phyloP scores from a whole-genome alignment of 2,329 filamentous ascomycete species.

The Zalaria sp. region DNA sequence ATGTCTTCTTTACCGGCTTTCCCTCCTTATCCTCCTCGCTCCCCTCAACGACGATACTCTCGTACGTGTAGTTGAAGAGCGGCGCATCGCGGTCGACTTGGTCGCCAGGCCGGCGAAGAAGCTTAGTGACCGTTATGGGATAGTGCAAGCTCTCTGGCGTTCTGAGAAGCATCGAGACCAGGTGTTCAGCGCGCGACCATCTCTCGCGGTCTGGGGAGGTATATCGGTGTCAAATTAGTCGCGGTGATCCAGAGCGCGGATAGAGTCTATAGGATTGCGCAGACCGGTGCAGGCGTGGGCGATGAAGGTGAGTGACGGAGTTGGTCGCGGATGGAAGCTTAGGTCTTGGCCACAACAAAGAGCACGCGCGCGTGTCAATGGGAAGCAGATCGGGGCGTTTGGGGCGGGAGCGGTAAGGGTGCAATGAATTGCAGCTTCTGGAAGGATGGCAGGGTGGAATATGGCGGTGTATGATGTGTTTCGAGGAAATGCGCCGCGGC shows the following conservation, averaged over 20 bases:
- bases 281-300: neutral
- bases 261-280: no score
- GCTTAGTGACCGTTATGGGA: slow-evolving; percentile 79
- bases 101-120: slow-evolving; percentile 65
- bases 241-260: neutral
- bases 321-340: neutral
- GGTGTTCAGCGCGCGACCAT: neutral
- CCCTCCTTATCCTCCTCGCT: slow-evolving; percentile 59
- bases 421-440: no score
- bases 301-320: neutral
- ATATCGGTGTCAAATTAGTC: neutral
- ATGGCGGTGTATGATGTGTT: no score
- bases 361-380: neutral
- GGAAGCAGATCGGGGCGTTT: no score
- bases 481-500: no score
- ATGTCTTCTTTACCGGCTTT: slow-evolving; percentile 52
- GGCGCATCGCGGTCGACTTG: slow-evolving; percentile 60
- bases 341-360: neutral
- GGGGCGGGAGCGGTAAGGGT: no score
- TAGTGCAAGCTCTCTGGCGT: slow-evolving; percentile 55
- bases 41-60: slow-evolving; percentile 52
- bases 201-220: neutral
- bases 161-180: slow-evolving; percentile 30
- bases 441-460: no score
- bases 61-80: slow-evolving; percentile 78